Evolutionary conservation across 1,284 basidiomycete genomes (phyloP).

Genomic region (Trichosporon coremiiforme): DNA sequence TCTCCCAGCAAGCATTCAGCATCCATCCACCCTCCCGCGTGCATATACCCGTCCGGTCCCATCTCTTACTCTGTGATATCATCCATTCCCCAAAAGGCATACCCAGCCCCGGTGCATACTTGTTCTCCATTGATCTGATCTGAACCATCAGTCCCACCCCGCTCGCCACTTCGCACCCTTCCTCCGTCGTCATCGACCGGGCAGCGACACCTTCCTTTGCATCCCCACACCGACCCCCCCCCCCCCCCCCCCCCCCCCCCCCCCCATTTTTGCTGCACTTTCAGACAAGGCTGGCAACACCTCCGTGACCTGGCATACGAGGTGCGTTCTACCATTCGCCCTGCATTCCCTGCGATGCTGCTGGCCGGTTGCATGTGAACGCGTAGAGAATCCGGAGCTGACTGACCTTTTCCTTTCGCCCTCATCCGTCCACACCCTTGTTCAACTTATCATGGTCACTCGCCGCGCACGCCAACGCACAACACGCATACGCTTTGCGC

Average conservation of each 20-base stretch:
- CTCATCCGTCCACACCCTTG: not conserved
- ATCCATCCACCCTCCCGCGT: constrained; percentile 12
- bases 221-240: not conserved
- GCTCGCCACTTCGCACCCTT: constrained; percentile 17
- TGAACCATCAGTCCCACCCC: constrained; percentile 8
- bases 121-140: constrained; percentile 8
- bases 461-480: not conserved
- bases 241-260: not conserved
- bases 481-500: not conserved
- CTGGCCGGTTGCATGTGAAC: constrained; percentile 14
- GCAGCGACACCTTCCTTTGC: constrained; percentile 19
- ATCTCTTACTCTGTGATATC: constrained; percentile 15
- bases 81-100: not conserved
- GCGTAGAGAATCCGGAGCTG: constrained; percentile 2
- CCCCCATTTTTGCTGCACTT: constrained; percentile 1
- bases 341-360: constrained; percentile 13
- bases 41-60: constrained; percentile 19
- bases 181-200: constrained; percentile 14
- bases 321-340: constrained; percentile 13
- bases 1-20: not conserved
- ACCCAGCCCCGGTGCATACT: constrained; percentile 6
- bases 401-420: not conserved
- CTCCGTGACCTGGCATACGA: constrained; percentile 14
- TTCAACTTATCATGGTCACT: not conserved
- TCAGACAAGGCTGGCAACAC: constrained; percentile 4